These are phyloP conservation scores for Trichomonas vaginalis DNA, from an alignment of 208 protist species.

Conservation along the genomic window DNA sequence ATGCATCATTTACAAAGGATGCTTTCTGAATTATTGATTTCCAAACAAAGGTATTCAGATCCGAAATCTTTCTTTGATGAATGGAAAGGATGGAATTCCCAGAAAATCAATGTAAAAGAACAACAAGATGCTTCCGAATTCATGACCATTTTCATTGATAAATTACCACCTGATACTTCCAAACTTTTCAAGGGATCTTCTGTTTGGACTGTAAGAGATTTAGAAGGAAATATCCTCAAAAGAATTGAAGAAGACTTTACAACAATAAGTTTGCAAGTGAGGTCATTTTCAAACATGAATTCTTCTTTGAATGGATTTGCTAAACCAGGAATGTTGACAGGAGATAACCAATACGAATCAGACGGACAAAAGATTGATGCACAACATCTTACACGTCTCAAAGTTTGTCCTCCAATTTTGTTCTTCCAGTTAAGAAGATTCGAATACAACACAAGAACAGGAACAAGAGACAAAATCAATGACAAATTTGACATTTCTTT, in stretches of 20 bases:
- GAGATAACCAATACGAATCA: not conserved
- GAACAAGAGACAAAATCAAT: not conserved
- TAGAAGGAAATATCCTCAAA: not conserved
- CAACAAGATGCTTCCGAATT: conserved; percentile 1
- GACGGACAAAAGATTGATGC: not conserved
- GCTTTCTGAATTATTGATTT: not conserved
- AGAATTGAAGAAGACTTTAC: not conserved
- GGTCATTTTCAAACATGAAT: not conserved
- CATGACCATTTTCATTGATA: not conserved
- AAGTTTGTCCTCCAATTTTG: not conserved
- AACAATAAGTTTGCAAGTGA: not conserved
- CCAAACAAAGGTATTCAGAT: not conserved
- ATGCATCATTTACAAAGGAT: not conserved
- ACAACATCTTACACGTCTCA: not conserved
- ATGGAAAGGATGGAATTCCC: not conserved
- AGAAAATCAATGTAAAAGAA: not conserved
- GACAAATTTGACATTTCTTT: not conserved
- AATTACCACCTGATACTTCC: not conserved
- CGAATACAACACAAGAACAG: not conserved
- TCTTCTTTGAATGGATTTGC: not conserved
- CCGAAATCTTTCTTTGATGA: not conserved
- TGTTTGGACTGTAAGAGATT: not conserved
- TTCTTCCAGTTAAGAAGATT: not conserved
- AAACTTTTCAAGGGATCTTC: not conserved
- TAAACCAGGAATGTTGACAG: not conserved